phyloP scores from a whole-genome alignment of 768 basidiomycete genomes.

The Termitomyces sp. region DNA sequence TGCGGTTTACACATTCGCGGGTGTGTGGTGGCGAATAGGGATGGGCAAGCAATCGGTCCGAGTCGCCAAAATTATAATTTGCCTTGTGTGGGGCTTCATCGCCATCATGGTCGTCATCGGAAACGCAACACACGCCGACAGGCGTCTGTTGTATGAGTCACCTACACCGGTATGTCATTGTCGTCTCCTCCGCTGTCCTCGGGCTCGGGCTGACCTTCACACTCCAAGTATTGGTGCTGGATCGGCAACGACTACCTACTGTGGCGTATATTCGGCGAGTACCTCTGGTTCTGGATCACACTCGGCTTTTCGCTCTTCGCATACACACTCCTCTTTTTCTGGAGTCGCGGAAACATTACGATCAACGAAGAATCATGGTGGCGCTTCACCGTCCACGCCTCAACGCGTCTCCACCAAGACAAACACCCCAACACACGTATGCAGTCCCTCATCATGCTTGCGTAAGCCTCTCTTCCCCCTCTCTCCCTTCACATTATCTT shows the following conservation, averaged over 20 bases:
- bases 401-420: background rate
- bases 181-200: background rate
- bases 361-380: background rate
- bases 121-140: background rate
- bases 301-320: conserved; percentile 26
- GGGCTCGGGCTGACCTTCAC: too few species aligned
- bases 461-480: background rate
- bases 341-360: background rate
- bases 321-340: background rate
- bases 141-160: background rate
- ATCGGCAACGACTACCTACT: conserved; percentile 26
- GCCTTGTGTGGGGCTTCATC: background rate
- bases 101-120: background rate
- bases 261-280: conserved; percentile 37
- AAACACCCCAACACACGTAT: background rate
- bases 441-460: background rate
- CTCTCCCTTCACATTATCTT: background rate
- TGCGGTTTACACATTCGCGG: background rate
- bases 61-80: background rate
- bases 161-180: background rate
- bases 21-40: background rate
- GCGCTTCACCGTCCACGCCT: background rate
- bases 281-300: conserved; percentile 44
- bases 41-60: background rate
- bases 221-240: background rate